Percentiles rank a stretch among this genome's conserved stretches.
Evolutionary conservation across 1,139 yeast genomes (phyloP).

Genomic region (Geotrichum candidum): DNA sequence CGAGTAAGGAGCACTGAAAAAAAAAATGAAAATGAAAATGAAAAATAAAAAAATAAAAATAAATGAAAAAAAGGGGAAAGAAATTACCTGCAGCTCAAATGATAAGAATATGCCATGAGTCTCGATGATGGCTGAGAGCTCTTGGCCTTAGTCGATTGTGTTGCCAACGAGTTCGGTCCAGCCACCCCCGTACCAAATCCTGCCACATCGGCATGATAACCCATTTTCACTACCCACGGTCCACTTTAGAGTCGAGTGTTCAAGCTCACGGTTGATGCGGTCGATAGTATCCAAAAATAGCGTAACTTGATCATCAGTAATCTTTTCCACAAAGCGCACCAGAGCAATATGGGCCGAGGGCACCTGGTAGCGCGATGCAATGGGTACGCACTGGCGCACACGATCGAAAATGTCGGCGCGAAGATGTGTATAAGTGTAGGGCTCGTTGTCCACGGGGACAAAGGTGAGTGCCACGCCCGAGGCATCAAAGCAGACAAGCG

Average conservation of each 20-base stretch:
- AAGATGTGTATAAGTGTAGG: constrained; percentile 22
- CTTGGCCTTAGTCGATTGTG: neutral
- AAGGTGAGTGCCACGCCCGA: constrained; percentile 27
- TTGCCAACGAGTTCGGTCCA: constrained; percentile 12
- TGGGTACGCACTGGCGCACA: constrained; percentile 15
- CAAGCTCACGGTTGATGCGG: constrained; percentile 19
- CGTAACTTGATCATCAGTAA: constrained; percentile 18
- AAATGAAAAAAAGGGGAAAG: neutral
- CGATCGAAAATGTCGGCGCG: constrained; percentile 19
- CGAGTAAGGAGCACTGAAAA: neutral
- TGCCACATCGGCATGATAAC: constrained; percentile 24
- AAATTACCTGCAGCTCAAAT: too few species aligned
- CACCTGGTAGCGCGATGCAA: constrained; percentile 23
- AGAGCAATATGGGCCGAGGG: constrained; percentile 29
- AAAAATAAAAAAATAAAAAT: too few species aligned
- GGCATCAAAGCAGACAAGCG: constrained; percentile 24
- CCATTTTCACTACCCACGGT: constrained; percentile 22
- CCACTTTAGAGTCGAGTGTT: constrained; percentile 19
- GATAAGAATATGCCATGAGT: too few species aligned
- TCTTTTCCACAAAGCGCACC: constrained; percentile 24
- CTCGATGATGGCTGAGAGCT: too few species aligned
- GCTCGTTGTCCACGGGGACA: constrained; percentile 19
- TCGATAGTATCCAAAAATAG: constrained; percentile 17
- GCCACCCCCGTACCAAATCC: constrained; percentile 31
- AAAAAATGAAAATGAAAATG: neutral